phyloP scores from a whole-genome alignment of 2,329 filamentous ascomycete genomes.

The Didymosphaeria variabile region DNA sequence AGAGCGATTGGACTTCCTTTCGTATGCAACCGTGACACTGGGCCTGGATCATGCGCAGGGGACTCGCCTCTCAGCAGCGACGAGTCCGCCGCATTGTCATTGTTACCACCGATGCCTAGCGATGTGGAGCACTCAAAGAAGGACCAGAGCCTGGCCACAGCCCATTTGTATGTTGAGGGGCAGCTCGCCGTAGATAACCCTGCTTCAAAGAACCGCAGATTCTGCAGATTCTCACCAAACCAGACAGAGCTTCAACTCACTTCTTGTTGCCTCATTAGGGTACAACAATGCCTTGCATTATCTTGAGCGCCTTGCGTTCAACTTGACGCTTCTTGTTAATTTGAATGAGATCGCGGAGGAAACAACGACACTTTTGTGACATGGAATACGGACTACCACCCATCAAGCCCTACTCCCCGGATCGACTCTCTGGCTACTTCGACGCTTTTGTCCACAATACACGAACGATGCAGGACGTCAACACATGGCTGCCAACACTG shows the following conservation, averaged over 20 bases:
- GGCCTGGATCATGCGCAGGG: background rate
- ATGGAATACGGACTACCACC: slow-evolving; percentile 25
- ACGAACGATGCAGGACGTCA: slow-evolving; percentile 17
- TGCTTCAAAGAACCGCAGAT: background rate
- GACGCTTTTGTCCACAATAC: slow-evolving; percentile 21
- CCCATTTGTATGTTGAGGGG: too few species aligned
- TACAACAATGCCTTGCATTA: background rate
- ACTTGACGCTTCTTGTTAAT: background rate
- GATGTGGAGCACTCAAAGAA: slow-evolving; percentile 11
- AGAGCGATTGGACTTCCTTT: background rate
- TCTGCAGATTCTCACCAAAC: background rate
- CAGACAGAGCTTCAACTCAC: background rate
- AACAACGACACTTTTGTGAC: background rate
- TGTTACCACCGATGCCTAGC: slow-evolving; percentile 1
- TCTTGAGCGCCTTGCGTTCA: background rate
- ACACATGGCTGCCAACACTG: slow-evolving; percentile 24
- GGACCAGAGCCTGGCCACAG: background rate
- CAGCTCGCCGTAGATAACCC: background rate
- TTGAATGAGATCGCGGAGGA: background rate
- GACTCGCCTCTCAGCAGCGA: background rate
- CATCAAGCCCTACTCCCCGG: slow-evolving; percentile 13
- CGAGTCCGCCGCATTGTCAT: slow-evolving; percentile 10
- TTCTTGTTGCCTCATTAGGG: background rate
- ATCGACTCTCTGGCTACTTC: slow-evolving; percentile 20
- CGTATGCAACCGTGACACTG: slow-evolving; percentile 5